Conservation (phyloP, 305 asterid genomes). For the Solanum hybrid region DNA sequence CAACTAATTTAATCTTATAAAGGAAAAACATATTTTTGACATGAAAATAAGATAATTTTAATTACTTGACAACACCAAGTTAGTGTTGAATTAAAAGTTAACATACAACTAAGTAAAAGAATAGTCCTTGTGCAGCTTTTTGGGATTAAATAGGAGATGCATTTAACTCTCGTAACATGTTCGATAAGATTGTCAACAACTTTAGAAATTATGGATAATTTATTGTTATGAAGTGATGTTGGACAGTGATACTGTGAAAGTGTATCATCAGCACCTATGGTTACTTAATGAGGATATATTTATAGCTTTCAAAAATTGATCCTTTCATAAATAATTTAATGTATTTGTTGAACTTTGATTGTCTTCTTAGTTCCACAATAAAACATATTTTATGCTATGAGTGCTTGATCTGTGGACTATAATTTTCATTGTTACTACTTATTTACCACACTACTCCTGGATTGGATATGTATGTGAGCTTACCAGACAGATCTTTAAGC, state of each 20-base stretch:
- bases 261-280: too few species aligned
- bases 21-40: background rate
- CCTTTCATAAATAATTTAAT: background rate
- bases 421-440: background rate
- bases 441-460: background rate
- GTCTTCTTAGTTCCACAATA: background rate
- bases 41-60: background rate
- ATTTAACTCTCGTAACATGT: background rate
- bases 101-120: background rate
- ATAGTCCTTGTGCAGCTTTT: background rate
- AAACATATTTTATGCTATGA: background rate
- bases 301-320: background rate
- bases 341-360: too few species aligned
- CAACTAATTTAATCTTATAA: background rate
- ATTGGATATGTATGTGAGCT: background rate
- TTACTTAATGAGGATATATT: too few species aligned
- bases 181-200: background rate
- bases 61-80: background rate
- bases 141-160: background rate
- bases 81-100: background rate
- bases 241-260: background rate
- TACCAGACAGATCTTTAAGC: background rate
- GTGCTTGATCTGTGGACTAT: background rate
- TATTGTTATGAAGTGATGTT: background rate
- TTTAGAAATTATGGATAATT: background rate